Evolutionary conservation across 768 basidiomycete genomes (phyloP), one percentile per base, ranked within the genome.

Genomic region (Hygrophoropsis aurantiaca): DNA sequence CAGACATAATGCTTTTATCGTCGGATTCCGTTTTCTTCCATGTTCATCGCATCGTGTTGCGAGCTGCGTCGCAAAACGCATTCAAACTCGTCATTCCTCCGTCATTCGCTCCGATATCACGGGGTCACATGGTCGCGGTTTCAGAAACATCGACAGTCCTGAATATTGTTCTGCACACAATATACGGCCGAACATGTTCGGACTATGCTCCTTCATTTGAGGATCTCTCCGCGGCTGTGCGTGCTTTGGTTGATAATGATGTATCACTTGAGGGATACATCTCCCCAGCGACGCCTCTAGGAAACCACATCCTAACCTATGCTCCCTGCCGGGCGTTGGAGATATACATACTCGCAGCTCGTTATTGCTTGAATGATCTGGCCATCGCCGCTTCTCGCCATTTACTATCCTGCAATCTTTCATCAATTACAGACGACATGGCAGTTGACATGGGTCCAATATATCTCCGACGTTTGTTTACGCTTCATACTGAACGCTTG

Each of bases 11-110:
- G 54, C 67, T 90, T 42, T 68, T 90, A 45, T 83, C 87, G 3
- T 74, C 81, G 23, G 90, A 93, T 58, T 76, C 78, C 15, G 87
- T 93, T 30, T 89, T 90, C 66, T 93, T 93, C 74, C 91, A 91
- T 58, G 84, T 84, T 5, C 87, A 91, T 61, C 69, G 74, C 0
- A 69, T 79, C 34, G 56, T 80, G 42, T 69, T 92, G 34, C 72
- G 85, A 26, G 58, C 66, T 3, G 74, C 72, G 11, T 92, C 90
- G n/a, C n/a, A n/a, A n/a, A n/a, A n/a, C 27, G 27, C 27, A 30
- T 30, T 13, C 27, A 13, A 30, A 13, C 27, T 7, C 13, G 27
- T 13, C 27, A 30, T 30, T 30, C 27, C 27, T 30, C 27, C 27
- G n/a, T n/a, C 25, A 92, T 90, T 52, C 67, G 64, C 11, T 90